Base-by-base conservation (phyloP, 345 rosid genomes). In the Physaria fendleri region DNA sequence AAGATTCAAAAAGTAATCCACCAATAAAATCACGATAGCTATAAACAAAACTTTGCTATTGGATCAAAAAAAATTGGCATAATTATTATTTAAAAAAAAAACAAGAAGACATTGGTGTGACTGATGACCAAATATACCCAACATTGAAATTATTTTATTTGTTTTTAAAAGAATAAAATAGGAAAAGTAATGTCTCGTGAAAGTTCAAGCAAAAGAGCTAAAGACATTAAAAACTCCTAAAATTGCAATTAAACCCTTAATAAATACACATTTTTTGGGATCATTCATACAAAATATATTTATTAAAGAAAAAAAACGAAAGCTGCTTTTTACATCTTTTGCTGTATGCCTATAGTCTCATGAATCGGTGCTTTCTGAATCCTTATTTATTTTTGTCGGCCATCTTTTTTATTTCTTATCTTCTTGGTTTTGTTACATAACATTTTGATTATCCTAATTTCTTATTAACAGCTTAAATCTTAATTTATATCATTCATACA, bases 331-430 rank as follows among this genome's bases (percentile, higher is more conserved):
- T 28, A n/a, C 58, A 46, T 46, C 62, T 69, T 69, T 61, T 45
- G 45, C 7, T 54, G 51, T 69, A 69, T 46, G 68, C 64, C 62
- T 61, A n/a, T n/a, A 61, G 62, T 62, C 42, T 60, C 74, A 46
- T 61, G 30, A 54, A 61, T 69, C 47, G 57, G 73, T 69, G 73
- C 62, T 34, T 53, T 68, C 47, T 52, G 73, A 42, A 38, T 68
- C 64, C 58, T 52, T 17, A 54, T 62, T 53, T 69, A 14, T 62
- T 69, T n/a, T n/a, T n/a, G 74, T 69, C 74, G 74, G 74, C 74
- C 68, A 69, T 45, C 29, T 53, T 35, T 52, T n/a, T n/a, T n/a
- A 44, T 15, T 33, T 42, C 10, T 41, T 41, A 44, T 14, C 43
- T 2, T 25, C 22, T 25, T 51, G 18, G 61, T 27, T 41, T 52